Percentiles rank a stretch among this genome's conserved stretches.
Conservation (phyloP, 2,329 filamentous ascomycete species). For the Drechslerella dactyloides region DNA sequence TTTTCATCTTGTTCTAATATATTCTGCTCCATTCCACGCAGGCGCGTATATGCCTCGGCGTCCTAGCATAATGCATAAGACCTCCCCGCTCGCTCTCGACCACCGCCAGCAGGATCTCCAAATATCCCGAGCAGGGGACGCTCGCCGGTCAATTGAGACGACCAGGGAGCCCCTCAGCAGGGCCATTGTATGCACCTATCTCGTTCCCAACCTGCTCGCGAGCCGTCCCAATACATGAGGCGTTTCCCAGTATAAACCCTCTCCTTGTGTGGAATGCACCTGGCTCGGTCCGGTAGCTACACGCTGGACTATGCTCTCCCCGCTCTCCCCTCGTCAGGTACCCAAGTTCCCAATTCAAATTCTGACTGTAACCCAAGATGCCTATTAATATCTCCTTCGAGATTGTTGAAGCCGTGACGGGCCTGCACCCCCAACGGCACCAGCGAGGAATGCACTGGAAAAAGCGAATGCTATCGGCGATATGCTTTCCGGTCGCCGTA, state of each 20-base stretch:
- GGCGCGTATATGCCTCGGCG: neutral
- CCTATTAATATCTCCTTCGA: constrained; percentile 1
- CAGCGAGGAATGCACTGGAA: constrained; percentile 6
- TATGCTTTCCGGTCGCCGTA: constrained; percentile 29
- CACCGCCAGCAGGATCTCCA: too few species aligned
- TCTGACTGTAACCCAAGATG: neutral
- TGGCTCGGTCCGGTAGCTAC: neutral
- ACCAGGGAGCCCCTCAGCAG: neutral
- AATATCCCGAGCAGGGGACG: neutral
- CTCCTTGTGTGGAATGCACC: neutral
- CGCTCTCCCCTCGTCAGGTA: too few species aligned
- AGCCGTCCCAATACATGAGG: constrained; percentile 12
- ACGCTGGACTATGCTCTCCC: constrained; percentile 1
- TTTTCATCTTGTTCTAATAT: neutral
- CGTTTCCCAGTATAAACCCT: constrained; percentile 1
- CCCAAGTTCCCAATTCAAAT: neutral
- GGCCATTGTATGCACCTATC: neutral
- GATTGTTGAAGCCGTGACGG: constrained; percentile 42
- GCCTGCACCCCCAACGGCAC: constrained; percentile 30
- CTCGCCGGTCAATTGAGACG: neutral
- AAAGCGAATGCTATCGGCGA: constrained; percentile 16
- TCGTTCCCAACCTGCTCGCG: constrained; percentile 43
- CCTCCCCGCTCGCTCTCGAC: too few species aligned
- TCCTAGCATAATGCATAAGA: too few species aligned
- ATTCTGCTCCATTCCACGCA: neutral